phyloP scores from a whole-genome alignment of 805 yeast genomes.

The Saccharomycopsis olivae region DNA sequence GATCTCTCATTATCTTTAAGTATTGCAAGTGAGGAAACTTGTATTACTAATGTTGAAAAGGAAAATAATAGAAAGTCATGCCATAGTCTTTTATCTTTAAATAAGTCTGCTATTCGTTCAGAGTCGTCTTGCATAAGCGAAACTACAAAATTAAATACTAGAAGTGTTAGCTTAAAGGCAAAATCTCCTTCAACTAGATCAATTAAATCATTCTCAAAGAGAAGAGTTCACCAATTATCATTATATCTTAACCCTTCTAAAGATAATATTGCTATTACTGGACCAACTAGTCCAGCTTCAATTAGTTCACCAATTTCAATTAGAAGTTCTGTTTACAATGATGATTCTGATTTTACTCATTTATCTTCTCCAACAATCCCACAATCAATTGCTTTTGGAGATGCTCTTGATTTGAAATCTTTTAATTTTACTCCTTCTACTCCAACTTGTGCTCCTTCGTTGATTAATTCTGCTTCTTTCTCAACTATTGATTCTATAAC shows the following conservation, averaged over 20 bases:
- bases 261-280: conserved; percentile 3
- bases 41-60: not conserved
- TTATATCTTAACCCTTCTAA: conserved; percentile 8
- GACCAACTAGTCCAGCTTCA: not conserved
- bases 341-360: not conserved
- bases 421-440: too few relatives aligned
- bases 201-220: conserved; percentile 9
- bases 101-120: conserved; percentile 18
- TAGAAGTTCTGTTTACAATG: conserved; percentile 10
- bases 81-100: conserved; percentile 15
- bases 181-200: conserved; percentile 10
- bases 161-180: too few relatives aligned
- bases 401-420: too few relatives aligned
- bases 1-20: not conserved
- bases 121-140: too few relatives aligned
- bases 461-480: too few relatives aligned
- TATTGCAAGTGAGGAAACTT: not conserved
- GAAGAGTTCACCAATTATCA: conserved; percentile 14
- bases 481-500: too few relatives aligned
- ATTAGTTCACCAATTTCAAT: conserved; percentile 9
- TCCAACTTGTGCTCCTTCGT: too few relatives aligned
- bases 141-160: too few relatives aligned
- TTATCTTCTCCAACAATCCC: not conserved
- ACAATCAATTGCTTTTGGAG: too few relatives aligned
- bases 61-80: conserved; percentile 11